These are phyloP conservation scores for Pulicaria dysenterica DNA, from an alignment of 129 eudicot genomes.

Conservation along the genomic window DNA sequence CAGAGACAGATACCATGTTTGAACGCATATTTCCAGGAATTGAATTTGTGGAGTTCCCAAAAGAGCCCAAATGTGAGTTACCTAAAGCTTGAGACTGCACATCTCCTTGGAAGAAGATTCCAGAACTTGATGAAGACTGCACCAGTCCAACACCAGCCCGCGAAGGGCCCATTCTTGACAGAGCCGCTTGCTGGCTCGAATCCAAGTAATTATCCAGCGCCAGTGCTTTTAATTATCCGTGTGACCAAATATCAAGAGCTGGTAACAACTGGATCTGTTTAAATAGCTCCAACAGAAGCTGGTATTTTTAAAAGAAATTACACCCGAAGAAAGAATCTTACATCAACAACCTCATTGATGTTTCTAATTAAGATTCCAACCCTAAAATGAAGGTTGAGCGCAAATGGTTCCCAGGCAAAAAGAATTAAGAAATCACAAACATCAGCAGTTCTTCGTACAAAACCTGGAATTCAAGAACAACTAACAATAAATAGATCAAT, in stretches of 20 bases:
- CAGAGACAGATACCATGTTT: slow-evolving; percentile 60
- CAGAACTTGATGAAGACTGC: slow-evolving; percentile 82
- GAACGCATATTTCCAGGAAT: slow-evolving; percentile 54
- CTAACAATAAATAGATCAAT: slow-evolving; percentile 21
- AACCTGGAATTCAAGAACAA: slow-evolving; percentile 27
- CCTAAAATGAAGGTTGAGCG: background rate
- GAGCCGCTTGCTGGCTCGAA: slow-evolving; percentile 58
- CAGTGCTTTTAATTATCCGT: slow-evolving; percentile 32
- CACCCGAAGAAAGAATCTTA: background rate
- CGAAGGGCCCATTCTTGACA: slow-evolving; percentile 75
- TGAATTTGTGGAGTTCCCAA: slow-evolving; percentile 62
- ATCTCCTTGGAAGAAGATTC: slow-evolving; percentile 84
- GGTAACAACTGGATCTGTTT: slow-evolving; percentile 7
- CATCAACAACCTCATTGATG: slow-evolving; percentile 6
- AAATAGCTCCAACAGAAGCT: slow-evolving; percentile 2
- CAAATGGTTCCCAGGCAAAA: background rate
- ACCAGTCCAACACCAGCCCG: slow-evolving; percentile 76
- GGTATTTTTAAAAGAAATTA: slow-evolving; percentile 8
- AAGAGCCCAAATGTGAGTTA: slow-evolving; percentile 65
- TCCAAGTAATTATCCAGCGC: slow-evolving; percentile 77
- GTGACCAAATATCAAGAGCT: background rate
- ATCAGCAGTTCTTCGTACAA: slow-evolving; percentile 20
- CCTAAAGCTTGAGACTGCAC: slow-evolving; percentile 56
- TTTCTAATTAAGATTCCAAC: slow-evolving; percentile 4
- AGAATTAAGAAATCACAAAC: background rate